Evolutionary conservation across 1,284 basidiomycete genomes (phyloP).

Genomic region (Ceratobasidium sp.): DNA sequence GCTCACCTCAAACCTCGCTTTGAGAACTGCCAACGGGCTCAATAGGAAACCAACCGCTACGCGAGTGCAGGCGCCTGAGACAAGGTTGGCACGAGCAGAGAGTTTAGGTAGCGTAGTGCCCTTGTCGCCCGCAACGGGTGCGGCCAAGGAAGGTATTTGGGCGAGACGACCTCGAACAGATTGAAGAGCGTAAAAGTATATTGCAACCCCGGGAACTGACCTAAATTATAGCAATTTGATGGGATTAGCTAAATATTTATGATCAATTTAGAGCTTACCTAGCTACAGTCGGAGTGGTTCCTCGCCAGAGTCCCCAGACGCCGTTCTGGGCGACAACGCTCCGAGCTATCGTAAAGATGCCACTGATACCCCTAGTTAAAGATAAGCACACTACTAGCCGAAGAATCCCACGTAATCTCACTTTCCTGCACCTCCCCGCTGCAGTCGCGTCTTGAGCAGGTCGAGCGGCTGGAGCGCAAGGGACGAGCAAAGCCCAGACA

Average conservation of each 20-base stretch:
- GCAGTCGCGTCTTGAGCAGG: constrained; percentile 86
- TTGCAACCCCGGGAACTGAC: constrained; percentile 91
- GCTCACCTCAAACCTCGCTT: constrained; percentile 92
- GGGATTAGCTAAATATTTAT: neutral
- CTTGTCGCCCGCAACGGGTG: constrained; percentile 48
- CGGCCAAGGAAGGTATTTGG: constrained; percentile 68
- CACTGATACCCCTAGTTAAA: constrained; percentile 54
- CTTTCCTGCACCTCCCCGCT: constrained; percentile 70
- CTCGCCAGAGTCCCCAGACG: constrained; percentile 81
- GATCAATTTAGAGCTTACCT: constrained; percentile 59
- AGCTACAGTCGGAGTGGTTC: constrained; percentile 82
- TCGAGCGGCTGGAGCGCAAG: constrained; percentile 85
- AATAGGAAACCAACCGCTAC: constrained; percentile 87
- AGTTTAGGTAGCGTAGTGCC: constrained; percentile 80
- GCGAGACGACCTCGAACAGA: constrained; percentile 79
- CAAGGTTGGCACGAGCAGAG: constrained; percentile 82
- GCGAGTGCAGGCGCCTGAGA: constrained; percentile 89
- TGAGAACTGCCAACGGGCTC: constrained; percentile 94
- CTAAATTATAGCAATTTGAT: constrained; percentile 57
- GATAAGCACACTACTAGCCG: constrained; percentile 22
- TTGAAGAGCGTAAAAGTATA: constrained; percentile 90
- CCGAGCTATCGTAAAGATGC: constrained; percentile 64
- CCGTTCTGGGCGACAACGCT: constrained; percentile 72
- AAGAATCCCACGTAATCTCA: constrained; percentile 14
- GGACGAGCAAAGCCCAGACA: constrained; percentile 71